phyloP scores from a whole-genome alignment of 257 asterid genomes.

The Buddleja alternifolia region DNA sequence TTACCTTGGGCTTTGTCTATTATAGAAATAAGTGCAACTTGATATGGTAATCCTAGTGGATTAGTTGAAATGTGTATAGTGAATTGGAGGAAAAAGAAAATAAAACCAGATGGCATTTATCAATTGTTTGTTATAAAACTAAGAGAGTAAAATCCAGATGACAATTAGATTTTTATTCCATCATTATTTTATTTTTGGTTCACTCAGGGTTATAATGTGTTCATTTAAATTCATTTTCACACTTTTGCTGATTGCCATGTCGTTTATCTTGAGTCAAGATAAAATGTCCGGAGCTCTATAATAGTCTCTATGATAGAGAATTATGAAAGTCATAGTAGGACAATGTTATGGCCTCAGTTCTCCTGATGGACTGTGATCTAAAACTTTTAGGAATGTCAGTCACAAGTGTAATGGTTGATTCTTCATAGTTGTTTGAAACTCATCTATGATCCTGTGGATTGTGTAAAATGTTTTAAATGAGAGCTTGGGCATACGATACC shows the following conservation, averaged over 20 bases:
- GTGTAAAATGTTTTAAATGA: background rate
- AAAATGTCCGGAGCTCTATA: background rate
- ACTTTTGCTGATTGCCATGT: background rate
- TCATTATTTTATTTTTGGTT: background rate
- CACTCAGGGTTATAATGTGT: background rate
- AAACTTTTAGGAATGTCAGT: background rate
- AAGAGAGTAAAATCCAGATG: background rate
- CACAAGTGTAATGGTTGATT: background rate
- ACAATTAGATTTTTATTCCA: background rate
- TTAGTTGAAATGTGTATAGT: background rate
- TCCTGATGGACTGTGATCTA: background rate
- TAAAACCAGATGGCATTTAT: background rate
- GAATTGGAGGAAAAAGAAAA: background rate
- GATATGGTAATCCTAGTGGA: slow-evolving; percentile 3
- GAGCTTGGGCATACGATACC: background rate
- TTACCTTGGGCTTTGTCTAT: background rate
- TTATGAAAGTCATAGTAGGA: background rate
- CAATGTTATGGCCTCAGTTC: background rate
- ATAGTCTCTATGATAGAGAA: background rate
- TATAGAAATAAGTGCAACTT: background rate
- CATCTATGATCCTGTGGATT: background rate
- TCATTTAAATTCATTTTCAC: background rate
- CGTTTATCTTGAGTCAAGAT: slow-evolving; percentile 5
- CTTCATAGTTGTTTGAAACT: background rate
- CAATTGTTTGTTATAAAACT: background rate